Conservation (phyloP, 2,329 filamentous ascomycete species). For the Neonectria hederae region DNA sequence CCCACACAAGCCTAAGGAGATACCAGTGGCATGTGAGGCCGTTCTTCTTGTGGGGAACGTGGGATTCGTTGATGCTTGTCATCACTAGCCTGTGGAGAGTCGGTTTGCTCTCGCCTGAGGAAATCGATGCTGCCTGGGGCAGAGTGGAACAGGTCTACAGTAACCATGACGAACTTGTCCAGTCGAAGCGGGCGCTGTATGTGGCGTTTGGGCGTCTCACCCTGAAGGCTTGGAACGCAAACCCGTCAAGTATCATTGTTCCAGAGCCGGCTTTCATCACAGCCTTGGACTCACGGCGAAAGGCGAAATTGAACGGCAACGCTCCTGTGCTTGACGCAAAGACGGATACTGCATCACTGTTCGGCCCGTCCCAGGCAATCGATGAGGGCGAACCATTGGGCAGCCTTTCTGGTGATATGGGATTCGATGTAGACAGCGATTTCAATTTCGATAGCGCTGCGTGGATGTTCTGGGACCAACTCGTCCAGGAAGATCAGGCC, state of each 20-base stretch:
- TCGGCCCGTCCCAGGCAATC: slow-evolving; percentile 6
- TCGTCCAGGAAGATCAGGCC: slow-evolving; percentile 16
- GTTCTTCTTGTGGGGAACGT: slow-evolving; percentile 44
- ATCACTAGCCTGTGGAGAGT: slow-evolving; percentile 40
- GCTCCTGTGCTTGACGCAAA: background rate
- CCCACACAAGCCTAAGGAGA: slow-evolving; percentile 34
- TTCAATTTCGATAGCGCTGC: slow-evolving; percentile 33
- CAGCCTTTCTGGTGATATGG: background rate
- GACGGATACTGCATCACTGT: too few species aligned
- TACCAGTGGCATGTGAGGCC: slow-evolving; percentile 46
- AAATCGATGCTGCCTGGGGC: slow-evolving; percentile 37
- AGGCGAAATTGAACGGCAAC: background rate
- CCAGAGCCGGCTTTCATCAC: slow-evolving; percentile 38
- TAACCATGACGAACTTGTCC: slow-evolving; percentile 44
- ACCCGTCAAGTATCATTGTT: slow-evolving; percentile 8
- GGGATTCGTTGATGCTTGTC: slow-evolving; percentile 47
- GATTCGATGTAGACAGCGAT: slow-evolving; percentile 12
- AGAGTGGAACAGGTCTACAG: slow-evolving; percentile 40
- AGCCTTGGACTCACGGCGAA: slow-evolving; percentile 20
- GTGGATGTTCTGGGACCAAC: slow-evolving; percentile 43
- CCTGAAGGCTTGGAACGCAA: slow-evolving; percentile 46
- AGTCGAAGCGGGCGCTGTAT: slow-evolving; percentile 41
- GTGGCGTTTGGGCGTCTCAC: slow-evolving; percentile 43
- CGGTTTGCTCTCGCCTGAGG: slow-evolving; percentile 30
- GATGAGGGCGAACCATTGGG: background rate